Evolutionary conservation across 116 monocot species (phyloP).

Genomic region (Papilionanthe hybrid): DNA sequence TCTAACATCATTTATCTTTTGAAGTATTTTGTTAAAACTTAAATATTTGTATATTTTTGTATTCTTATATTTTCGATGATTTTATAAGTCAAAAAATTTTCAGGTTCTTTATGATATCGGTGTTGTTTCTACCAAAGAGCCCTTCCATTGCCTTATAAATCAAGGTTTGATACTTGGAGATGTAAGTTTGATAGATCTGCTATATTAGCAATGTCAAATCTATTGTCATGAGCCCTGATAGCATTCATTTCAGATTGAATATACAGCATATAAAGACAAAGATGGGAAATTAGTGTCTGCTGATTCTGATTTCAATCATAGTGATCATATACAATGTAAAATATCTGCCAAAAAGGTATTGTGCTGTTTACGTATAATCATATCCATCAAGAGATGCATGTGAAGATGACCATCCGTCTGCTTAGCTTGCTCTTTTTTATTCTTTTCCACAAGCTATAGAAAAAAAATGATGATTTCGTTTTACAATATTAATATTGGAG

Average conservation of each 20-base stretch:
- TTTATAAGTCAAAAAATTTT: slow-evolving; percentile 1
- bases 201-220: background rate
- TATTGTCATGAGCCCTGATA: slow-evolving; percentile 19
- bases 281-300: slow-evolving; percentile 70
- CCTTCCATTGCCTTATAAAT: slow-evolving; percentile 94
- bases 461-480: background rate
- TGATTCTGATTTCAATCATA: slow-evolving; percentile 34
- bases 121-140: slow-evolving; percentile 89
- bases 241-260: slow-evolving; percentile 56
- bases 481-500: background rate
- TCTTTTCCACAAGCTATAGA: background rate
- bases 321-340: slow-evolving; percentile 61
- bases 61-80: background rate
- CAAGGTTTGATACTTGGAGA: slow-evolving; percentile 97
- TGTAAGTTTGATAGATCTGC: slow-evolving; percentile 35
- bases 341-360: slow-evolving; percentile 70
- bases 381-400: background rate
- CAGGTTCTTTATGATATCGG: slow-evolving; percentile 96
- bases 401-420: too few relatives aligned
- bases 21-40: background rate
- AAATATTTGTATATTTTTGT: background rate
- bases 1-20: background rate
- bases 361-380: background rate
- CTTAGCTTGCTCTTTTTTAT: background rate
- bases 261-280: slow-evolving; percentile 62